Conservation (phyloP, 2,329 filamentous ascomycete species). For the Claviceps digitariae region DNA sequence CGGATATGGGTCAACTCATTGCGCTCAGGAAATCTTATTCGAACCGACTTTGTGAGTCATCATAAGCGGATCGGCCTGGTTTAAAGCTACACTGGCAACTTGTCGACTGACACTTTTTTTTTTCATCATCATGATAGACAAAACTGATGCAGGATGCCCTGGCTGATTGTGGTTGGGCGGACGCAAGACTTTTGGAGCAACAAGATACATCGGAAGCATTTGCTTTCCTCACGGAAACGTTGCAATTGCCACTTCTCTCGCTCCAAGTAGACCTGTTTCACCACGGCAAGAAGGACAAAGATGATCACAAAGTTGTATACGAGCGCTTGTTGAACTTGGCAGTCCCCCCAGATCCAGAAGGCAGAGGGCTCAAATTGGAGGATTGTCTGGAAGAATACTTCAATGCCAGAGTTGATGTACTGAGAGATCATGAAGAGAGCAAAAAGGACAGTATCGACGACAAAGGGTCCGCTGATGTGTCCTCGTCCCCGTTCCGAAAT, state of each 20-base stretch:
- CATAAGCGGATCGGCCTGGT: not conserved
- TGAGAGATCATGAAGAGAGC: constrained; percentile 52
- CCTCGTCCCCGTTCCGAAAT: constrained; percentile 11
- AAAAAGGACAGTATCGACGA: constrained; percentile 26
- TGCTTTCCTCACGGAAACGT: constrained; percentile 79
- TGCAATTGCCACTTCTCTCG: constrained; percentile 76
- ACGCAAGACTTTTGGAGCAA: constrained; percentile 63
- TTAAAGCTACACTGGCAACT: not conserved
- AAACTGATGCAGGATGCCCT: constrained; percentile 70
- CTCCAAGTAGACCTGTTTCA: constrained; percentile 93
- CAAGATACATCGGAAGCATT: constrained; percentile 96
- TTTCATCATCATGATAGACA: constrained; percentile 38
- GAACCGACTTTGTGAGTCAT: constrained; percentile 59
- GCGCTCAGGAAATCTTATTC: constrained; percentile 71
- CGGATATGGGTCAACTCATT: constrained; percentile 91
- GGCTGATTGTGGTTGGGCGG: constrained; percentile 76
- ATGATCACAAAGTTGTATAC: constrained; percentile 91
- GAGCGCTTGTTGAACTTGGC: constrained; percentile 84
- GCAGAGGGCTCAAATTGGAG: constrained; percentile 64
- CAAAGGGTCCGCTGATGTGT: constrained; percentile 10
- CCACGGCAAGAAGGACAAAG: constrained; percentile 68
- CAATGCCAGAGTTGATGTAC: constrained; percentile 84
- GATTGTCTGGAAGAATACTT: constrained; percentile 91
- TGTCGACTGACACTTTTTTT: constrained; percentile 8
- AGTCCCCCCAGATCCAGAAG: constrained; percentile 63